Percentiles rank a stretch among this genome's conserved stretches.
These are phyloP conservation scores for Cladosporium sphaerospermum DNA, from an alignment of 2,329 filamentous ascomycete species.

Conservation along the genomic window DNA sequence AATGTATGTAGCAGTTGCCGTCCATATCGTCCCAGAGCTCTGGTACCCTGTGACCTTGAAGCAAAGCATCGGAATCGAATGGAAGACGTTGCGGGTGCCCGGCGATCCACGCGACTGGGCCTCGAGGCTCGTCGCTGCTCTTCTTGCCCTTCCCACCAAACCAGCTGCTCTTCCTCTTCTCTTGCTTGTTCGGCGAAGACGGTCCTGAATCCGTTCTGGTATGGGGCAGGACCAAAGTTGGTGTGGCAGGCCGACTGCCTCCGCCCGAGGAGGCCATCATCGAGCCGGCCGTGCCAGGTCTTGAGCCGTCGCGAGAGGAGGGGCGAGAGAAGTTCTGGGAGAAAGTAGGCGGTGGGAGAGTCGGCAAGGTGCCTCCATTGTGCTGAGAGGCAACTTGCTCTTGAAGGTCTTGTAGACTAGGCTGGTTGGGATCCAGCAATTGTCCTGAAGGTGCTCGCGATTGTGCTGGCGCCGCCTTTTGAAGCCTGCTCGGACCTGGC, in stretches of 20 bases:
- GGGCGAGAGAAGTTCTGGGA: slow-evolving; percentile 15
- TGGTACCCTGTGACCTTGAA: slow-evolving; percentile 47
- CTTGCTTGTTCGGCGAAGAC: slow-evolving; percentile 14
- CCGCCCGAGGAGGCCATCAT: slow-evolving; percentile 11
- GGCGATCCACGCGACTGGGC: slow-evolving; percentile 51
- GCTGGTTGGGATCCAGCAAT: slow-evolving; percentile 9
- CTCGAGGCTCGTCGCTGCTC: slow-evolving; percentile 29
- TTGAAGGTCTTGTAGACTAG: slow-evolving; percentile 21
- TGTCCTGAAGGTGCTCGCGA: slow-evolving; percentile 4
- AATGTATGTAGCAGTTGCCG: slow-evolving; percentile 58
- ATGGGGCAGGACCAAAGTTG: slow-evolving; percentile 18
- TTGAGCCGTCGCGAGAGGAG: slow-evolving; percentile 17
- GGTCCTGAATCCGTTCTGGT: slow-evolving; percentile 9
- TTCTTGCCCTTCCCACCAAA: slow-evolving; percentile 28
- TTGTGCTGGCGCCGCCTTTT: not conserved
- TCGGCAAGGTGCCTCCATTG: slow-evolving; percentile 13
- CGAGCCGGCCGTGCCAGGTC: slow-evolving; percentile 17
- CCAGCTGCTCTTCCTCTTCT: slow-evolving; percentile 28
- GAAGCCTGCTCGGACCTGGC: not conserved
- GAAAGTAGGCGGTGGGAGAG: slow-evolving; percentile 12
- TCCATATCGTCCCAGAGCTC: slow-evolving; percentile 56
- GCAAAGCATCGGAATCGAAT: slow-evolving; percentile 48
- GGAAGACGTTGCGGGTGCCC: slow-evolving; percentile 51
- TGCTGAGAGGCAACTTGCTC: slow-evolving; percentile 13
- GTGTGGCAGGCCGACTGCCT: slow-evolving; percentile 20